Evolutionary conservation across 352 stramenopile genomes (phyloP), one percentile per base, ranked within the genome.

Genomic region (Phytophthora podocarpi): DNA sequence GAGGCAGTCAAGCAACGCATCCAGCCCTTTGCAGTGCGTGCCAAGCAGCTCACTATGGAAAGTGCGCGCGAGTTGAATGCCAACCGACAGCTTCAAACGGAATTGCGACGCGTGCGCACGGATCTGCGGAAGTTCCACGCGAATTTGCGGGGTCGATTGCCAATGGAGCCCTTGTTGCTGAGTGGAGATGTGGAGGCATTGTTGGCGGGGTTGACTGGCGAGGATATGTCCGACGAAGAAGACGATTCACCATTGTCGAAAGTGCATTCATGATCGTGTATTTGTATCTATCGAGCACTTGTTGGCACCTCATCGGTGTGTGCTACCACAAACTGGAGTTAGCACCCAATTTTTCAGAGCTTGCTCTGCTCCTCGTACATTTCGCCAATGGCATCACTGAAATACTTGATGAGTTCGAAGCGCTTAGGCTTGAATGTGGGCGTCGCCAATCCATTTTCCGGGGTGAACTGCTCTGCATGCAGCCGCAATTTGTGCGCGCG

Each of bases 341-440:
- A 50, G 15, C 59, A 50, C 42, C 9, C 32, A 24, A 24, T 20
- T 18, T 37, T 55, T 72, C 58, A 72, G 26, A 70, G 52, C 28
- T 72, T 72, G n/a, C 51, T 65, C 30, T 68, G 59, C 46, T 75
- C 62, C 18, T 65, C 45, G 55, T 90, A 91, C 78, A 93, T 80
- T 31, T 59, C 68, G 20, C 77, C 45, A 41, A 92, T 81, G 43
- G 81, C 21, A 16, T 63, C 62, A 21, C 75, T 42, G 52, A 90
- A 90, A 56, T 76, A 67, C 35, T 67, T 67, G 60, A 77, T 75
- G 40, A 90, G 73, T 50, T 89, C 68, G 35, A 74, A 80, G 53
- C 96, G 78, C 76, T 98, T 98, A 55, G 98, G 84, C 70, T 99
- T 99, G 78, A 98, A 97, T 1, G 96, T 98, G 21, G 96, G 95